These are phyloP conservation scores for Penicillium mononematosum DNA, from an alignment of 495 filamentous ascomycete genomes.

Conservation along the genomic window DNA sequence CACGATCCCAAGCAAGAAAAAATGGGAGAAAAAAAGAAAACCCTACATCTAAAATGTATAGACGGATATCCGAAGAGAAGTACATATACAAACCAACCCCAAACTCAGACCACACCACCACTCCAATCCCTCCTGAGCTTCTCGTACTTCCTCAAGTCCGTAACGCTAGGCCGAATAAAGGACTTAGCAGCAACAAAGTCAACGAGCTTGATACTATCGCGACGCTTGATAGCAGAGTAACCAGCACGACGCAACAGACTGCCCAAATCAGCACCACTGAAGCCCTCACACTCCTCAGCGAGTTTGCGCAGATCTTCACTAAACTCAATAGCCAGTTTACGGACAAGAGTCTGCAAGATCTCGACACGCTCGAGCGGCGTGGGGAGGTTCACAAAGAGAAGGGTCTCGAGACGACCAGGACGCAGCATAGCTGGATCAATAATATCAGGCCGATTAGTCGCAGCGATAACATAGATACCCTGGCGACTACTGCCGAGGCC, in stretches of 20 bases:
- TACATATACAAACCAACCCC: neutral
- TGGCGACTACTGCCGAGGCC: constrained; percentile 71
- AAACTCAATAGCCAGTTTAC: constrained; percentile 58
- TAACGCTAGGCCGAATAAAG: constrained; percentile 78
- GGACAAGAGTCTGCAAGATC: constrained; percentile 75
- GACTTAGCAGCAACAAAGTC: constrained; percentile 77
- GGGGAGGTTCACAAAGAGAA: constrained; percentile 88
- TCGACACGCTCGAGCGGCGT: constrained; percentile 74
- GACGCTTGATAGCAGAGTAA: constrained; percentile 68
- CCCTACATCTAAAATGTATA: constrained; percentile 5
- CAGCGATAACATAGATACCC: constrained; percentile 93
- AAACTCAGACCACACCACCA: constrained; percentile 31
- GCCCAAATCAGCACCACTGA: constrained; percentile 85
- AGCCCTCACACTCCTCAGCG: constrained; percentile 76
- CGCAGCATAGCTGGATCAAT: constrained; percentile 95
- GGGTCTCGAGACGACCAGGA: constrained; percentile 84
- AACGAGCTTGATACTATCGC: constrained; percentile 56
- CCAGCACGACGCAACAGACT: constrained; percentile 75
- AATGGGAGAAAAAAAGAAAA: neutral
- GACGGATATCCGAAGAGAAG: neutral
- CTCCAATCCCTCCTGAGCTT: constrained; percentile 53
- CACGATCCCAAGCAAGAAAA: constrained; percentile 1
- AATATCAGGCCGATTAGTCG: constrained; percentile 93
- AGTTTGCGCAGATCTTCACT: constrained; percentile 50
- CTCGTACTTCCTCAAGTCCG: constrained; percentile 69